These are phyloP conservation scores for Drechslerella dactyloides DNA, from an alignment of 2,329 filamentous ascomycete species.

Conservation along the genomic window DNA sequence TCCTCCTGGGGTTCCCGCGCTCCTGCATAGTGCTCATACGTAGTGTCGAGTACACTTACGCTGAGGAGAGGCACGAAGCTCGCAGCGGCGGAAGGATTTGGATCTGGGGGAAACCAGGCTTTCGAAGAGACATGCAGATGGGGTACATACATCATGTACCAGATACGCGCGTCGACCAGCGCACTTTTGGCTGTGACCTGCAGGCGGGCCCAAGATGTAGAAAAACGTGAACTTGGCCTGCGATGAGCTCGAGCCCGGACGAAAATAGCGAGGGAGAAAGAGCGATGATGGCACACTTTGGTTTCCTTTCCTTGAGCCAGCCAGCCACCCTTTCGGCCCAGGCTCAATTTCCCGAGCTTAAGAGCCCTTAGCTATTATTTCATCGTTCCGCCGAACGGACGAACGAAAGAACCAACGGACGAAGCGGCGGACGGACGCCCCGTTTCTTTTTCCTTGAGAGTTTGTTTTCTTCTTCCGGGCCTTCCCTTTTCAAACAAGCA, in stretches of 20 bases:
- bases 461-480: neutral
- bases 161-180: neutral
- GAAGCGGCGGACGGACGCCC: neutral
- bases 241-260: neutral
- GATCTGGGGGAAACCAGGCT: neutral
- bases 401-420: neutral
- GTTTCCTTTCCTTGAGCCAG: neutral
- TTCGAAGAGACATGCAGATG: neutral
- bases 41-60: neutral
- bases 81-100: too few relatives aligned
- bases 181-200: neutral
- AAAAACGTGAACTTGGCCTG: too few relatives aligned
- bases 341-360: slow-evolving; percentile 43
- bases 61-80: neutral
- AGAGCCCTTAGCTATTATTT: slow-evolving; percentile 8
- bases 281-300: neutral
- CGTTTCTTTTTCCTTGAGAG: neutral
- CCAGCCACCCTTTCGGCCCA: slow-evolving; percentile 44
- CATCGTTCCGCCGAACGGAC: neutral
- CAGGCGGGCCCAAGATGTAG: neutral
- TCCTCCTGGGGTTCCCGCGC: neutral
- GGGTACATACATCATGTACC: neutral
- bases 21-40: neutral
- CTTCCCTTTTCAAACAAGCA: slow-evolving; percentile 4
- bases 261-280: neutral